A percentile compares a stretch with the other conserved stretches of the same genome.
These are phyloP conservation scores for Prunus padus DNA, from an alignment of 306 rosid genomes.

Conservation along the genomic window DNA sequence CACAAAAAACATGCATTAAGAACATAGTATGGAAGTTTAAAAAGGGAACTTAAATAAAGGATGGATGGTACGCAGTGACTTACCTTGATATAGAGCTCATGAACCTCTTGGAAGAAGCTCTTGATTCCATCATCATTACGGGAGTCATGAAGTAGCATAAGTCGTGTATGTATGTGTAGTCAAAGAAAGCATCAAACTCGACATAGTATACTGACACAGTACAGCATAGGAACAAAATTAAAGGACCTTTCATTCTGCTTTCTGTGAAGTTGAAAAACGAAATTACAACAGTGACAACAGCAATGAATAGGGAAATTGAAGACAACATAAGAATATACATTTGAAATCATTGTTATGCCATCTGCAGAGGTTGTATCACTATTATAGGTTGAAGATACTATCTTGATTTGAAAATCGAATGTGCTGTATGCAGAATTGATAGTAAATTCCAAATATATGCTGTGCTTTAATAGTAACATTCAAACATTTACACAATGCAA, in stretches of 20 bases:
- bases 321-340: not conserved
- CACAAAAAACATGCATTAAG: not conserved
- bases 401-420: not conserved
- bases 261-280: not conserved
- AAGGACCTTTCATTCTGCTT: conserved; percentile 13
- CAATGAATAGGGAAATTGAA: not conserved
- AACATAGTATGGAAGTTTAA: not conserved
- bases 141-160: conserved; percentile 94
- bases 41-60: not conserved
- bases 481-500: not conserved
- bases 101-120: conserved; percentile 98
- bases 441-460: not conserved
- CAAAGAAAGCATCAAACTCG: conserved; percentile 46
- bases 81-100: conserved; percentile 95
- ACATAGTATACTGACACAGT: not conserved
- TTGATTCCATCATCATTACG: conserved; percentile 97
- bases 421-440: not conserved
- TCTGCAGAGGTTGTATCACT: not conserved
- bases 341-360: not conserved
- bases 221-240: not conserved
- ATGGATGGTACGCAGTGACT: conserved; percentile 11
- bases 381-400: not conserved
- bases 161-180: conserved; percentile 73
- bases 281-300: not conserved
- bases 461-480: not conserved